Base-by-base conservation (phyloP, 345 rosid species). In the Eutrema heterophyllum region DNA sequence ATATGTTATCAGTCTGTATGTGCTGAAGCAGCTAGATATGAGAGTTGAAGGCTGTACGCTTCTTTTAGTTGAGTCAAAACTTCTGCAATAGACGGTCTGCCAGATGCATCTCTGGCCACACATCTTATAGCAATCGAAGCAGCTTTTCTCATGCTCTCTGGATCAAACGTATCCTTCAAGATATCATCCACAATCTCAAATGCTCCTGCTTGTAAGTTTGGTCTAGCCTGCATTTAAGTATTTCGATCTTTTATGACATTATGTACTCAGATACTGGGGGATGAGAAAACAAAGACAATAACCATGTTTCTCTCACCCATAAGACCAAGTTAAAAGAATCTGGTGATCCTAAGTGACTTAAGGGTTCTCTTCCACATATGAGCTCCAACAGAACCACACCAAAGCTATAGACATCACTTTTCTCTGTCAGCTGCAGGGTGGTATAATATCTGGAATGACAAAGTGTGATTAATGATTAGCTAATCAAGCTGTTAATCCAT, bases 321-420 rank as follows among this genome's bases (percentile, higher is more conserved):
- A 89, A 78, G 30, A 93, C 96, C 82, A 93, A 79, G 80, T 93
- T 93, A 88, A 93, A 93, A 69, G 97, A 89, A 76, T 93, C 96
- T 48, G 96, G 98, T 70, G 85, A 79, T 73, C 98, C 97, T 1
- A 82, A 79, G 57, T 86, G 97, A 48, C 77, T 89, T 72, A 93
- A 76, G 1, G 97, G 98, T 41, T 93, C 97, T 78, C 97, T 74
- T 62, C 97, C 98, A 61, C 98, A 93, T 65, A 93, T 91, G 71
- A 93, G 92, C 84, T 93, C 97, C 57, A 91, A 58, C 57, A 93
- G 84, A 78, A 89, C 98, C 49, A 89, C 96, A 15, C 98, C 98
- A 16, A 93, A 89, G 84, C 98, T 89, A 73, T 93, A 93, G 70
- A 93, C 84, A 39, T 93, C 97, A 30, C 97, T 93, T 80, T 89